These are phyloP conservation scores for Starmerella apis DNA, from an alignment of 805 yeast genomes.

Conservation along the genomic window DNA sequence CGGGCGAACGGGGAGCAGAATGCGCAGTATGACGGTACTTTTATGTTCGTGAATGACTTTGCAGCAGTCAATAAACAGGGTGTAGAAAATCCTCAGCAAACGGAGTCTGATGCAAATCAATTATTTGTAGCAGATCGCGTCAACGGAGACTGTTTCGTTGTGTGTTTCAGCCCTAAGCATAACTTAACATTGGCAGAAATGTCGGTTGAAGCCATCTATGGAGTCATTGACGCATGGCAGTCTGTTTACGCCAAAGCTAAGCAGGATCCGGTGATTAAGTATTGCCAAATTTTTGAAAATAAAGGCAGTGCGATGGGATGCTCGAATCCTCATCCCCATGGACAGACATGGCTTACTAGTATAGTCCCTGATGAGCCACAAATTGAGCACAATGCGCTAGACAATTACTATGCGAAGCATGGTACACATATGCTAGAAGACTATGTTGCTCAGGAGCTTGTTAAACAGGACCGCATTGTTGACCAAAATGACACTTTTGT, in stretches of 20 bases:
- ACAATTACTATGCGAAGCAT: constrained; percentile 37
- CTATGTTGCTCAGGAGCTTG: constrained; percentile 47
- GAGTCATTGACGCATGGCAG: constrained; percentile 55
- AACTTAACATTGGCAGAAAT: constrained; percentile 55
- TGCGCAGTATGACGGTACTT: constrained; percentile 49
- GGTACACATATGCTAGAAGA: constrained; percentile 49
- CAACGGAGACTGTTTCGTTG: constrained; percentile 57
- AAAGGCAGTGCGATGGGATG: constrained; percentile 77
- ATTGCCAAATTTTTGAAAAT: constrained; percentile 65
- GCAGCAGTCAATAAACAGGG: constrained; percentile 47
- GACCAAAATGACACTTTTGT: constrained; percentile 52
- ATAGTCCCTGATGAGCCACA: constrained; percentile 56
- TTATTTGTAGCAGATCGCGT: constrained; percentile 49
- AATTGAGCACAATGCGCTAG: constrained; percentile 45
- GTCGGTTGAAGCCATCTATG: constrained; percentile 36
- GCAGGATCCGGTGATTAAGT: constrained; percentile 36
- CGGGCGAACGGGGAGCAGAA: constrained; percentile 53
- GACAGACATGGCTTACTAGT: constrained; percentile 69
- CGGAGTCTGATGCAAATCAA: constrained; percentile 30
- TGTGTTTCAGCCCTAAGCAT: constrained; percentile 64
- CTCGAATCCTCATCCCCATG: constrained; percentile 73
- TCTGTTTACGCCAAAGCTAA: constrained; percentile 38
- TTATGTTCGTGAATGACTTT: constrained; percentile 55
- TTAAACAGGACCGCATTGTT: constrained; percentile 38
- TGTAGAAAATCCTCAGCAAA: constrained; percentile 15